phyloP scores from a whole-genome alignment of 352 stramenopile species.

The Phytophthora hibernalis region DNA sequence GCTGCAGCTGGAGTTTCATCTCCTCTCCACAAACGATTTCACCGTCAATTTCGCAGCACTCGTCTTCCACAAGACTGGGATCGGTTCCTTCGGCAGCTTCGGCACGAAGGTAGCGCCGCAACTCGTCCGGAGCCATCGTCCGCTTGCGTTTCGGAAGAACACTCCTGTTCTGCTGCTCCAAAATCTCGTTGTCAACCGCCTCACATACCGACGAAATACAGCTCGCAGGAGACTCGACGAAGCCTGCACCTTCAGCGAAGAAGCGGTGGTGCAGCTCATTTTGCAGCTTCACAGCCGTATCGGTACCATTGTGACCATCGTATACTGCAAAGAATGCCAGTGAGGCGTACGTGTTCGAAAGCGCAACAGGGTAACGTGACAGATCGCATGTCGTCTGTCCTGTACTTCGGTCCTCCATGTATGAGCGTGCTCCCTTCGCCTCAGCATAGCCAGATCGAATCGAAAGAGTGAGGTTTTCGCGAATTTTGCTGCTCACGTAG shows the following conservation, averaged over 20 bases:
- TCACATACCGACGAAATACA: conserved; percentile 71
- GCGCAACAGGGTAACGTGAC: conserved; percentile 41
- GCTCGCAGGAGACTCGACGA: conserved; percentile 54
- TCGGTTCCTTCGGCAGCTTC: conserved; percentile 11
- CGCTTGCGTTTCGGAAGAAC: conserved; percentile 73
- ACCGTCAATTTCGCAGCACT: conserved; percentile 52
- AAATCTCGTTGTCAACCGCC: conserved; percentile 74
- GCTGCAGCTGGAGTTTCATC: conserved; percentile 63
- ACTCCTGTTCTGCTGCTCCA: conserved; percentile 78
- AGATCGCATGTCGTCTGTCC: conserved; percentile 62
- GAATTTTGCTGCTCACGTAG: conserved; percentile 90
- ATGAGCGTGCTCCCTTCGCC: conserved; percentile 83
- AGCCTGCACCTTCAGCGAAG: conserved; percentile 58
- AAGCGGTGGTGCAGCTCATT: conserved; percentile 83
- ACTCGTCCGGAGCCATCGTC: conserved; percentile 50
- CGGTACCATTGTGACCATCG: conserved; percentile 89
- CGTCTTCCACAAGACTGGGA: conserved; percentile 35
- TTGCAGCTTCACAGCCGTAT: conserved; percentile 80
- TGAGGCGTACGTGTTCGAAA: conserved; percentile 51
- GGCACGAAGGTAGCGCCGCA: conserved; percentile 33
- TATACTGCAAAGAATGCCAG: conserved; percentile 88
- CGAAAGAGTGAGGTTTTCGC: conserved; percentile 74
- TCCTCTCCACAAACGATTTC: conserved; percentile 46
- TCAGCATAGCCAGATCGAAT: conserved; percentile 87
- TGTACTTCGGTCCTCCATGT: conserved; percentile 89